A percentile compares a stretch with the other conserved stretches of the same genome.
Evolutionary conservation across 2,329 filamentous ascomycete species (phyloP).

Genomic region (Penicillium expansum): DNA sequence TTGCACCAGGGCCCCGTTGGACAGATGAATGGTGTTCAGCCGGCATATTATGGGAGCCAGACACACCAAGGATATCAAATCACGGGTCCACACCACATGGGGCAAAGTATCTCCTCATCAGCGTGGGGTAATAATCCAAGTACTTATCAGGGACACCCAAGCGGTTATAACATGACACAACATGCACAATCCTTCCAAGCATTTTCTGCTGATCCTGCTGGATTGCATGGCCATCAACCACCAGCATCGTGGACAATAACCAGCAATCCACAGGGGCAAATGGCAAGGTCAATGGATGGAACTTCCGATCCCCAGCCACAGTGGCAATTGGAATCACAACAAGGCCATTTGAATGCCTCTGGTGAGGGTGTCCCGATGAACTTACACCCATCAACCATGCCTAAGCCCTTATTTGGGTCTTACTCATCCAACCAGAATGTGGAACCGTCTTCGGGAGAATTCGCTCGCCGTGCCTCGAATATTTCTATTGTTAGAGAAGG

Average conservation of each 20-base stretch:
- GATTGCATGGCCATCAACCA: not conserved
- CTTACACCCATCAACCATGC: not conserved
- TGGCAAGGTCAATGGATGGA: not conserved
- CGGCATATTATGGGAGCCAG: not conserved
- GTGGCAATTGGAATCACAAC: slow-evolving; percentile 15
- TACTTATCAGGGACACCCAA: not conserved
- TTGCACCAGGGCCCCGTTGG: not conserved
- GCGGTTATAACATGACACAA: slow-evolving; percentile 3
- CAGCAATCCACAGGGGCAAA: not conserved
- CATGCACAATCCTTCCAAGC: slow-evolving; percentile 3
- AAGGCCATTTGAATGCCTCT: not conserved
- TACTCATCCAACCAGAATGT: slow-evolving; percentile 3
- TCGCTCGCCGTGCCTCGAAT: not conserved
- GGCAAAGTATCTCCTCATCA: not conserved
- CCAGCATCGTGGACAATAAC: not conserved
- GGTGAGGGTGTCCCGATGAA: not conserved
- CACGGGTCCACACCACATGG: not conserved
- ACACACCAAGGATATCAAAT: slow-evolving; percentile 1
- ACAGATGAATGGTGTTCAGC: not conserved
- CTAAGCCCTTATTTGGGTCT: slow-evolving; percentile 9
- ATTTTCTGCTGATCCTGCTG: not conserved
- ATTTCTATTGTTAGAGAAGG: not conserved
- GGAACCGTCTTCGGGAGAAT: slow-evolving; percentile 3
- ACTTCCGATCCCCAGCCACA: slow-evolving; percentile 7
- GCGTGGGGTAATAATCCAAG: not conserved